These are phyloP conservation scores for Kitagawia praeruptora DNA, from an alignment of 129 eudicot genomes.

Conservation along the genomic window DNA sequence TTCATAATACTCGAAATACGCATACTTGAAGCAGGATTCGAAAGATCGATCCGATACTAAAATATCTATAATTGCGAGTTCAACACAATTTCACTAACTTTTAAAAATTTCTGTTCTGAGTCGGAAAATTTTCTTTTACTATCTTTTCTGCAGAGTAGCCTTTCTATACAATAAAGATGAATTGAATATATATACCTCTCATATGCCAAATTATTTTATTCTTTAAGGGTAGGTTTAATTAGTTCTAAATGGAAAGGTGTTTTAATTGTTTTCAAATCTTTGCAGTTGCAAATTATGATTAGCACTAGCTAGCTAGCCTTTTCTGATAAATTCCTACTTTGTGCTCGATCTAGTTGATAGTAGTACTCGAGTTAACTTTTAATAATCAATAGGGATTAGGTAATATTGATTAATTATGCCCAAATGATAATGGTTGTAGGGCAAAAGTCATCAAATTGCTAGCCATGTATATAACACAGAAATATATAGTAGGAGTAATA, in stretches of 20 bases:
- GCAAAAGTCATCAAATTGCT: not conserved
- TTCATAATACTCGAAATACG: too few relatives aligned
- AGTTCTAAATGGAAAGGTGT: not conserved
- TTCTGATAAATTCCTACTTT: not conserved
- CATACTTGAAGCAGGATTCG: not conserved
- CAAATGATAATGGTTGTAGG: not conserved
- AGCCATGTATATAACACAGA: not conserved
- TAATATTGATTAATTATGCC: not conserved
- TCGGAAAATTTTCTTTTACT: too few relatives aligned
- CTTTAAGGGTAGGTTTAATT: not conserved
- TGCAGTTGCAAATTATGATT: not conserved
- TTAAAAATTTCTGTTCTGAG: not conserved
- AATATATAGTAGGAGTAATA: not conserved
- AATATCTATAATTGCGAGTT: not conserved
- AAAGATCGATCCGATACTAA: not conserved
- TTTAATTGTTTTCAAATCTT: not conserved
- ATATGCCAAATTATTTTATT: not conserved
- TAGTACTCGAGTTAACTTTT: not conserved
- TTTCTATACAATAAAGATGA: too few relatives aligned
- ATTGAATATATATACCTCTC: not conserved
- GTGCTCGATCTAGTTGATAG: not conserved
- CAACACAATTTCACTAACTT: not conserved
- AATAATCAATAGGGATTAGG: not conserved
- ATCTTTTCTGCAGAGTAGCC: not conserved
- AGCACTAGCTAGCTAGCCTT: constrained; percentile 3